phyloP scores from a whole-genome alignment of 352 stramenopile species.

The Pythium utonaiense region DNA sequence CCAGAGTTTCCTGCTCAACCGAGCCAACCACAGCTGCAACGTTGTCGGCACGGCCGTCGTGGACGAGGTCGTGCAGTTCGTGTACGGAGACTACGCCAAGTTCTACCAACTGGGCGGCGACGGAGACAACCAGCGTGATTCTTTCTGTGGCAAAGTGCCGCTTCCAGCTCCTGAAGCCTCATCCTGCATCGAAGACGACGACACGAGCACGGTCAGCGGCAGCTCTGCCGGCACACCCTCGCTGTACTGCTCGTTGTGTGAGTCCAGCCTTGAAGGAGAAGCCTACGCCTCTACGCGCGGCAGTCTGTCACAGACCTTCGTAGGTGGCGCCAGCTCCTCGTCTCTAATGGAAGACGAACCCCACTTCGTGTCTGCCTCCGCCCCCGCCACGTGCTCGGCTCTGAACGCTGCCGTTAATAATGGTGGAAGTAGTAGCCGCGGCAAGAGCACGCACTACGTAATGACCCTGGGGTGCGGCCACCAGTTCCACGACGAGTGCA shows the following conservation, averaged over 20 bases:
- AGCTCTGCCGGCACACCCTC: slow-evolving; percentile 20
- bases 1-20: slow-evolving; percentile 52
- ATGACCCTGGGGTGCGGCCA: slow-evolving; percentile 73
- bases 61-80: slow-evolving; percentile 53
- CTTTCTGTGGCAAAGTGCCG: slow-evolving; percentile 8
- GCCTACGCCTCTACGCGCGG: slow-evolving; percentile 29
- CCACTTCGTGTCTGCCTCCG: slow-evolving; percentile 11
- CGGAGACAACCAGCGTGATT: slow-evolving; percentile 9
- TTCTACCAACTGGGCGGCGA: slow-evolving; percentile 42
- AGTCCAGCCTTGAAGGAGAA: slow-evolving; percentile 40
- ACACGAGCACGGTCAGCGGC: slow-evolving; percentile 21
- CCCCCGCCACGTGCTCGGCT: slow-evolving; percentile 17
- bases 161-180: slow-evolving; percentile 15
- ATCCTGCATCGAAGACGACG: slow-evolving; percentile 28
- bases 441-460: slow-evolving; percentile 46
- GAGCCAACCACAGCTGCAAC: slow-evolving; percentile 54
- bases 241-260: slow-evolving; percentile 32
- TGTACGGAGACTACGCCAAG: slow-evolving; percentile 55
- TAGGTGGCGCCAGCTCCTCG: slow-evolving; percentile 13
- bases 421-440: not conserved
- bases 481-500: slow-evolving; percentile 83
- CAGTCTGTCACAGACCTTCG: not conserved
- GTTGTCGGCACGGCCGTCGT: slow-evolving; percentile 28
- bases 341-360: slow-evolving; percentile 27
- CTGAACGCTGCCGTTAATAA: not conserved